phyloP scores from a whole-genome alignment of 139 green algal genomes.

The Closterium sp. region DNA sequence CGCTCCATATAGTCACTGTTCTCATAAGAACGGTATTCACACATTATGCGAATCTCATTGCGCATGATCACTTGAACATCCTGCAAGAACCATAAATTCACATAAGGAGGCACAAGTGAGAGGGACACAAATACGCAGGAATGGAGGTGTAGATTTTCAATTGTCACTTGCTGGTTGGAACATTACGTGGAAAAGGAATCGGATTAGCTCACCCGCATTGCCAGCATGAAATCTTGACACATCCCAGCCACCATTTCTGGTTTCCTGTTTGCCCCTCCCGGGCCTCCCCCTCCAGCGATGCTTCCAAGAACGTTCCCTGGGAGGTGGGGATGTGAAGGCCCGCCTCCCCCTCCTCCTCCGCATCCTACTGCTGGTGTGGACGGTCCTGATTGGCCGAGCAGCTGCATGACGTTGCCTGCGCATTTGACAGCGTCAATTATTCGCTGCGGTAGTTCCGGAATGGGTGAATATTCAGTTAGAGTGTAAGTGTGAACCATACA shows the following conservation, averaged over 20 bases:
- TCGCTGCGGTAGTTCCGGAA: too few relatives aligned
- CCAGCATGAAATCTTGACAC: background rate
- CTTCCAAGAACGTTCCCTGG: background rate
- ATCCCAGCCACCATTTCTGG: background rate
- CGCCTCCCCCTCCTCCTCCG: background rate
- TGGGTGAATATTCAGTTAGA: too few relatives aligned
- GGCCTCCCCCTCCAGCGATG: background rate
- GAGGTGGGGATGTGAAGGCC: background rate
- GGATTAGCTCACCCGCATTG: background rate
- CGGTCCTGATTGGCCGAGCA: background rate
- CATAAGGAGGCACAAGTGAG: background rate
- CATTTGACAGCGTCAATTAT: background rate
- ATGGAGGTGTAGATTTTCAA: too few relatives aligned
- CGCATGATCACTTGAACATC: background rate
- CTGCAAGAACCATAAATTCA: background rate
- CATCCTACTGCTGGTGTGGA: background rate
- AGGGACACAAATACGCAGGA: too few relatives aligned
- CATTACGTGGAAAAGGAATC: too few relatives aligned
- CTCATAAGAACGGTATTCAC: background rate
- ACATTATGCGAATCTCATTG: background rate
- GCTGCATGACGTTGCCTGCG: background rate
- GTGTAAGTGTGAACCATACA: background rate
- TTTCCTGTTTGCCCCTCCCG: background rate
- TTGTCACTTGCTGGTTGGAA: too few relatives aligned
- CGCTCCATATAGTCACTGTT: background rate